Conservation (phyloP, 768 basidiomycete species). For the Russula sp. region DNA sequence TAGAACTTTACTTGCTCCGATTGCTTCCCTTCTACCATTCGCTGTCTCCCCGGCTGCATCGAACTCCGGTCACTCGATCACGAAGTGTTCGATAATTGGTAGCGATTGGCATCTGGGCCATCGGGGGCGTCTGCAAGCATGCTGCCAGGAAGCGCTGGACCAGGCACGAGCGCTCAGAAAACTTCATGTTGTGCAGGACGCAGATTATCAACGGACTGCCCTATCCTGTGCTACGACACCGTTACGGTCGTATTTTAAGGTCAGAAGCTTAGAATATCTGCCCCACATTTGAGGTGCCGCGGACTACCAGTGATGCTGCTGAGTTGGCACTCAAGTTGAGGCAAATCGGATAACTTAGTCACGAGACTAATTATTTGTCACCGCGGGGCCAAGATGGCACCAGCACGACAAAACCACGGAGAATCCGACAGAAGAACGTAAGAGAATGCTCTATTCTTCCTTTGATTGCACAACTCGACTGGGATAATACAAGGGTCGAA, state of each 20-base stretch:
- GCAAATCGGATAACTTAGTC: not conserved
- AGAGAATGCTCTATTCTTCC: not conserved
- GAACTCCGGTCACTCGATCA: not conserved
- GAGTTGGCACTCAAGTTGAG: not conserved
- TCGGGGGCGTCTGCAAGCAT: too few species aligned
- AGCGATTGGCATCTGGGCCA: too few species aligned
- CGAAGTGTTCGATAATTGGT: too few species aligned
- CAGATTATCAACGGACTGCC: not conserved
- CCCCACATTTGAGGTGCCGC: not conserved
- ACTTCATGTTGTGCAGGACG: not conserved
- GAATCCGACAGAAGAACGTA: not conserved
- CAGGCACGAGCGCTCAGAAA: not conserved
- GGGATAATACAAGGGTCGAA: not conserved
- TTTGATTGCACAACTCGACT: slow-evolving; percentile 3
- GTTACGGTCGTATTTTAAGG: not conserved
- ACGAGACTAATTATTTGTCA: not conserved
- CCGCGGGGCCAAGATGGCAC: not conserved
- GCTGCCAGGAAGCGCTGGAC: not conserved
- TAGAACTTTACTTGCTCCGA: too few species aligned
- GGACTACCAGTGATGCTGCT: not conserved
- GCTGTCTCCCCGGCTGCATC: too few species aligned
- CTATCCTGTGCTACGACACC: not conserved
- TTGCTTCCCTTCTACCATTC: too few species aligned
- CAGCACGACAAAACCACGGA: not conserved
- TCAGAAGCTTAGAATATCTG: not conserved